These are phyloP conservation scores for Nicotiana attenuata DNA, from an alignment of 257 asterid genomes.

Conservation along the genomic window DNA sequence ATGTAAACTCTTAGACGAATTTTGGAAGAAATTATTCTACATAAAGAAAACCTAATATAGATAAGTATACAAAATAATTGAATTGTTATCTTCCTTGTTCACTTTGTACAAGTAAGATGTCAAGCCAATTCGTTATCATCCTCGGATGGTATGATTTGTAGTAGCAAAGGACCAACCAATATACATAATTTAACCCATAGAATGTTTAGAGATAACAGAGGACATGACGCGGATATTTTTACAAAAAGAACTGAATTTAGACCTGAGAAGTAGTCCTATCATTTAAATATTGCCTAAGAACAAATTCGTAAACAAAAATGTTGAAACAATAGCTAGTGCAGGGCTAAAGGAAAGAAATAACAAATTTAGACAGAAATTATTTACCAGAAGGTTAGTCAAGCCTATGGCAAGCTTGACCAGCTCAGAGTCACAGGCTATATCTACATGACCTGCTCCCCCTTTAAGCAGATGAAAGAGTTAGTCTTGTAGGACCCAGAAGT, in stretches of 20 bases:
- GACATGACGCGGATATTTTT: no score
- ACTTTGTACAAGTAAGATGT: neutral
- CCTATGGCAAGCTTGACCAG: constrained; percentile 71
- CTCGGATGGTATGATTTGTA: neutral
- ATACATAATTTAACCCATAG: neutral
- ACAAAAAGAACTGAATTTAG: no score
- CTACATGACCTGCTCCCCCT: constrained; percentile 95
- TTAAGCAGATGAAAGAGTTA: neutral
- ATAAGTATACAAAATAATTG: no score
- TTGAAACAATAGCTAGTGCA: no score
- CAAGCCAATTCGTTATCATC: neutral
- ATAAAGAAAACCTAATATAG: no score
- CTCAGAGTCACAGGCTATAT: constrained; percentile 84
- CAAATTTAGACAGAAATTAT: neutral
- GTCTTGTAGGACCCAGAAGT: no score
- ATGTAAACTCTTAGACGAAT: no score
- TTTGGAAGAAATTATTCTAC: no score
- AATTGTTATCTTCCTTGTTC: neutral
- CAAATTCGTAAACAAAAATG: no score
- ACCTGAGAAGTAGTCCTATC: no score
- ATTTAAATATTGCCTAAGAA: no score
- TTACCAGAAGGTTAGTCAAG: constrained; percentile 77
- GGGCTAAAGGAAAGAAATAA: no score
- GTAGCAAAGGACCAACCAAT: neutral
- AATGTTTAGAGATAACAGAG: neutral